phyloP scores from a whole-genome alignment of 2,329 filamentous ascomycete species.

The Fusarium pseudonygamai region DNA sequence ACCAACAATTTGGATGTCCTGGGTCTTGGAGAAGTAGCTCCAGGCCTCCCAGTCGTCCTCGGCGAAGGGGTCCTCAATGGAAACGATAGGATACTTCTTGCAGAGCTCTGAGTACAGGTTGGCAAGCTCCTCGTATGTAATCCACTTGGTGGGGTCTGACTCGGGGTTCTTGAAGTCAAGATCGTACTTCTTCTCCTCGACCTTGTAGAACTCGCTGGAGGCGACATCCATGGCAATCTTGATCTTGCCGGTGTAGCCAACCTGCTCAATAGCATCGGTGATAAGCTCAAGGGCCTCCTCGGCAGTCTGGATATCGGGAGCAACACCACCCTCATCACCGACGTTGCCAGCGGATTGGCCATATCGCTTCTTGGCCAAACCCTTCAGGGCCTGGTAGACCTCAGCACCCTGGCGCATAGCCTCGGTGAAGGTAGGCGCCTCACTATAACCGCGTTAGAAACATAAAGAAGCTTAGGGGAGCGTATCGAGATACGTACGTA shows the following conservation, averaged over 20 bases:
- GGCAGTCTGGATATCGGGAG: conserved; percentile 96
- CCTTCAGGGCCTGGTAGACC: conserved; percentile 98
- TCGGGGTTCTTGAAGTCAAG: conserved; percentile 99
- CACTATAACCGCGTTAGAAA: conserved; percentile 54
- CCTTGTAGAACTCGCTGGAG: conserved; percentile 99
- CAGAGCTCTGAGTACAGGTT: conserved; percentile 86
- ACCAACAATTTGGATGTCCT: conserved; percentile 97
- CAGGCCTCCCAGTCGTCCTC: conserved; percentile 99
- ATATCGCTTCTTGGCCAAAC: conserved; percentile 98
- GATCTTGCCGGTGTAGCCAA: conserved; percentile 94
- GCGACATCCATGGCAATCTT: conserved; percentile 99
- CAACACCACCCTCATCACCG: conserved; percentile 99
- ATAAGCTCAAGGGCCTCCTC: conserved; percentile 98
- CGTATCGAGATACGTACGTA: conserved; percentile 60
- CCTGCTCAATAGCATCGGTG: conserved; percentile 90
- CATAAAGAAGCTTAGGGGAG: background rate
- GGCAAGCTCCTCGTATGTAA: conserved; percentile 98
- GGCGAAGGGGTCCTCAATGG: conserved; percentile 98
- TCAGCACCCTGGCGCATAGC: conserved; percentile 96
- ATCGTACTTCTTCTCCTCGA: conserved; percentile 98
- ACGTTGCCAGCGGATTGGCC: conserved; percentile 99
- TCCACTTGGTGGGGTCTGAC: conserved; percentile 94
- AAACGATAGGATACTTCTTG: conserved; percentile 98
- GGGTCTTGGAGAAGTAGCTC: conserved; percentile 99
- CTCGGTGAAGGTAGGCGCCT: conserved; percentile 91